Percentiles rank a stretch among this genome's conserved stretches.
Evolutionary conservation across 2,329 filamentous ascomycete genomes (phyloP).

Genomic region (Fusarium siculi): DNA sequence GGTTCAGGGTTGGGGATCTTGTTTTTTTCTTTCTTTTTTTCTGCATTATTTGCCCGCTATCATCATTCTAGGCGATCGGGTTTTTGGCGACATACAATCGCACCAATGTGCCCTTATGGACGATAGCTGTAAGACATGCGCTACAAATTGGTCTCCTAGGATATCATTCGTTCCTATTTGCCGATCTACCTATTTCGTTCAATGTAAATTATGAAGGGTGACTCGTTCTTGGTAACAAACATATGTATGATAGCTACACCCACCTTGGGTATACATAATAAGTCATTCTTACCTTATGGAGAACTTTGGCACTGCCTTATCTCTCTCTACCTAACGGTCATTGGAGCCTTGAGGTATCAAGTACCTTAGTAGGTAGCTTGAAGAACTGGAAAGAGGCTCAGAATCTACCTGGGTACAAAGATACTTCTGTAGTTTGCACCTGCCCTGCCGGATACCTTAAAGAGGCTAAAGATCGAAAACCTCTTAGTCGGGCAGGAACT

Average conservation of each 20-base stretch:
- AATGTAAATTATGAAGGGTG: constrained; percentile 4
- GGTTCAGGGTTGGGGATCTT: not conserved
- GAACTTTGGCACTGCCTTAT: not conserved
- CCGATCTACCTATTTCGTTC: not conserved
- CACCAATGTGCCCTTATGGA: not conserved
- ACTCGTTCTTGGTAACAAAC: not conserved
- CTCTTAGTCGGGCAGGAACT: not conserved
- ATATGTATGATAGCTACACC: constrained; percentile 14
- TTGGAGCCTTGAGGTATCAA: not conserved
- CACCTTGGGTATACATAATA: not conserved
- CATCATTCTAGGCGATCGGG: not conserved
- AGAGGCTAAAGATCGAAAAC: not conserved
- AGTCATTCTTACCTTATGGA: not conserved
- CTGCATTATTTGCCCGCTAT: not conserved
- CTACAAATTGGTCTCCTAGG: not conserved
- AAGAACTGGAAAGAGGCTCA: not conserved
- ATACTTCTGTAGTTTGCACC: not conserved
- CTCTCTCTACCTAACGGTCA: not conserved
- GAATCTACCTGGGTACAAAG: not conserved
- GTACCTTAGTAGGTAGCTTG: not conserved
- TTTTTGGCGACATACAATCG: not conserved
- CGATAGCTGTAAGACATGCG: not conserved
- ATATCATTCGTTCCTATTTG: not conserved
- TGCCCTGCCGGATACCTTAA: not conserved
- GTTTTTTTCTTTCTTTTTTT: constrained; percentile 11